These are phyloP conservation scores for Alternaria dauci DNA, from an alignment of 2,329 filamentous ascomycete species.

Conservation along the genomic window DNA sequence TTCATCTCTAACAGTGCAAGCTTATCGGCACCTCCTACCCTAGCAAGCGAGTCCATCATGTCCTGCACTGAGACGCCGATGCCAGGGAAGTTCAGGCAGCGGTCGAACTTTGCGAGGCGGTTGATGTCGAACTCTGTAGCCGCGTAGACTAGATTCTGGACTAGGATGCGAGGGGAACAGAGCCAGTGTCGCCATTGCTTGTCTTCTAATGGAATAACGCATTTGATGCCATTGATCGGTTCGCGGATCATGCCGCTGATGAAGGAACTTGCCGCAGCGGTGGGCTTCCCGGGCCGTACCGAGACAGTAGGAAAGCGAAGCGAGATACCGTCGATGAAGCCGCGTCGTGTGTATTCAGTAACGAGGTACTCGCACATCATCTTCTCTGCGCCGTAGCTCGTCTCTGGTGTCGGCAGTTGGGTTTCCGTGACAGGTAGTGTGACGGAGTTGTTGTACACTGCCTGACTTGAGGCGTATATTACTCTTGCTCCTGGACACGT, in stretches of 20 bases:
- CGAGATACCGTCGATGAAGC: slow-evolving; percentile 63
- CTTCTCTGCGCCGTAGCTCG: slow-evolving; percentile 68
- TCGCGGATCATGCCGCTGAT: slow-evolving; percentile 69
- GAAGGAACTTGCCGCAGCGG: slow-evolving; percentile 66
- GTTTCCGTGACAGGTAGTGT: slow-evolving; percentile 24
- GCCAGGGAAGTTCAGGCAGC: slow-evolving; percentile 53
- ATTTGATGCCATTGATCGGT: slow-evolving; percentile 62
- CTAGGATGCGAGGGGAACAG: slow-evolving; percentile 61
- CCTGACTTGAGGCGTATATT: slow-evolving; percentile 66
- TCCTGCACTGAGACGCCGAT: slow-evolving; percentile 58
- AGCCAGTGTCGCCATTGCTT: slow-evolving; percentile 62
- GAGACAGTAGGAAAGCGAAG: slow-evolving; percentile 67
- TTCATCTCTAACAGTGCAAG: slow-evolving; percentile 58
- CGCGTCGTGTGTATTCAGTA: slow-evolving; percentile 66
- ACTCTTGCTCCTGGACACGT: slow-evolving; percentile 62
- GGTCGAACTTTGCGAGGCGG: slow-evolving; percentile 55
- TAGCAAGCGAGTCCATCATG: slow-evolving; percentile 62
- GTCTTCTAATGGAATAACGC: slow-evolving; percentile 55
- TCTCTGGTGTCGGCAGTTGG: slow-evolving; percentile 64
- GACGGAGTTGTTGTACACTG: slow-evolving; percentile 67
- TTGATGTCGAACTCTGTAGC: slow-evolving; percentile 51
- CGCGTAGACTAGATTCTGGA: slow-evolving; percentile 61
- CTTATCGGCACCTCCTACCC: slow-evolving; percentile 61
- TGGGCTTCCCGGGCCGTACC: slow-evolving; percentile 65
- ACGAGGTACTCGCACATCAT: slow-evolving; percentile 66